phyloP scores from a whole-genome alignment of 768 basidiomycete genomes.

The Gautieria morchelliformis region DNA sequence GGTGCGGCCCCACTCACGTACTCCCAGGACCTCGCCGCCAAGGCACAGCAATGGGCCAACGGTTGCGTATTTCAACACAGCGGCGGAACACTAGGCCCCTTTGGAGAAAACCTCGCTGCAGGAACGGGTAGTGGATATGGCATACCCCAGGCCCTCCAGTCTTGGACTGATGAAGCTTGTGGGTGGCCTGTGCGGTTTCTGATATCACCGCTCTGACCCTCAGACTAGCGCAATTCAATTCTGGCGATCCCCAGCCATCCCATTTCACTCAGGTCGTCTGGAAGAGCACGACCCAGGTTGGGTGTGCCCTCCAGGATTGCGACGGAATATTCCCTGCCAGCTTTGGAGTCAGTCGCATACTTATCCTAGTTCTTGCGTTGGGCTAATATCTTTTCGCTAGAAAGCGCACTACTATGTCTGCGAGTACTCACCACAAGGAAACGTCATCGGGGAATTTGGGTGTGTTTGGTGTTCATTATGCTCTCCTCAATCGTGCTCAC shows the following conservation, averaged over 20 bases:
- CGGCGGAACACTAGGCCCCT: slow-evolving; percentile 50
- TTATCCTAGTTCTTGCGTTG: background rate
- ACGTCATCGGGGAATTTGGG: slow-evolving; percentile 53
- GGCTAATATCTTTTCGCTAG: slow-evolving; percentile 22
- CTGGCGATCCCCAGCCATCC: slow-evolving; percentile 46
- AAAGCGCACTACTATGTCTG: slow-evolving; percentile 54
- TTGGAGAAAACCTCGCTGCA: slow-evolving; percentile 69
- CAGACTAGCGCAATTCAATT: slow-evolving; percentile 18
- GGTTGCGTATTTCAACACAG: slow-evolving; percentile 63
- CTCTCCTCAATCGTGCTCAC: background rate
- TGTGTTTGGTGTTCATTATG: slow-evolving; percentile 23
- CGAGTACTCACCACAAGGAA: slow-evolving; percentile 58
- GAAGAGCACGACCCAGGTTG: slow-evolving; percentile 55
- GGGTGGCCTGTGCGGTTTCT: slow-evolving; percentile 20
- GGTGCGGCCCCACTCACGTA: slow-evolving; percentile 58
- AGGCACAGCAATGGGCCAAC: slow-evolving; percentile 63
- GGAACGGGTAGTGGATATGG: slow-evolving; percentile 48
- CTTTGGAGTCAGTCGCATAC: slow-evolving; percentile 37
- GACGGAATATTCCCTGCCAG: slow-evolving; percentile 46
- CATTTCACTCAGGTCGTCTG: slow-evolving; percentile 76
- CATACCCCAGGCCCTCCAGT: slow-evolving; percentile 40
- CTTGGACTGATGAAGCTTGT: slow-evolving; percentile 65
- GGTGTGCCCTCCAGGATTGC: slow-evolving; percentile 51
- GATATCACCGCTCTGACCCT: background rate
- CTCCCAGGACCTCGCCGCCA: slow-evolving; percentile 47